Percentiles rank a stretch among this genome's conserved stretches.
Conservation (phyloP, 768 basidiomycete genomes). For the Boletus reticulatus region DNA sequence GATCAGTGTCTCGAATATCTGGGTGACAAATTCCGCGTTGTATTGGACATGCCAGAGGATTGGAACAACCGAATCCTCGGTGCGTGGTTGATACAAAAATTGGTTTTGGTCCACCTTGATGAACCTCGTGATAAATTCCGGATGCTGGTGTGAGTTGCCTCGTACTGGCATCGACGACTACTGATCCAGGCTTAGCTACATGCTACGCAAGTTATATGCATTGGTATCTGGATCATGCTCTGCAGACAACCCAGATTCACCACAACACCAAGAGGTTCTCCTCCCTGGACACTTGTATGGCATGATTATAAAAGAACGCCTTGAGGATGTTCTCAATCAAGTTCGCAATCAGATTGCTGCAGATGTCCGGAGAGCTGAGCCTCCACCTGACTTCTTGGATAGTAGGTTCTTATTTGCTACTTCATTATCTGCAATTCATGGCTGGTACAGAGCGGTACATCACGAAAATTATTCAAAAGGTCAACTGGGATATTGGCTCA, state of each 20-base stretch:
- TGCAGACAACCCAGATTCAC: conserved; percentile 96
- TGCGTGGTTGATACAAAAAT: conserved; percentile 74
- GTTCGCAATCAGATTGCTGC: conserved; percentile 64
- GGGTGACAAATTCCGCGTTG: conserved; percentile 94
- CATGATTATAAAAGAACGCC: conserved; percentile 97
- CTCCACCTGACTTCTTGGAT: conserved; percentile 83
- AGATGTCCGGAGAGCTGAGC: conserved; percentile 75
- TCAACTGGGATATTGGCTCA: conserved; percentile 90
- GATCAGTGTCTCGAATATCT: conserved; percentile 92
- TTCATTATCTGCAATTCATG: conserved; percentile 4
- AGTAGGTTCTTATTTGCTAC: conserved; percentile 46
- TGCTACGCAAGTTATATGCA: conserved; percentile 93
- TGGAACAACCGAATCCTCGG: conserved; percentile 85
- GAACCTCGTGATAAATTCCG: conserved; percentile 91
- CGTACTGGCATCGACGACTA: neutral
- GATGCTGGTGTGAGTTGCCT: conserved; percentile 69
- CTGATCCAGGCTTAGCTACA: conserved; percentile 62
- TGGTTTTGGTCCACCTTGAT: conserved; percentile 88
- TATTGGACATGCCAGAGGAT: conserved; percentile 88
- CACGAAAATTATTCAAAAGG: conserved; percentile 64
- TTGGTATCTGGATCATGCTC: conserved; percentile 88
- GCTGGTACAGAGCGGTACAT: conserved; percentile 70
- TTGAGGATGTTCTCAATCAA: conserved; percentile 83
- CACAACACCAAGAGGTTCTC: conserved; percentile 96
- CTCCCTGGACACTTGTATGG: conserved; percentile 90